Evolutionary conservation across 257 asterid species (phyloP).

Genomic region (Rhazya stricta): DNA sequence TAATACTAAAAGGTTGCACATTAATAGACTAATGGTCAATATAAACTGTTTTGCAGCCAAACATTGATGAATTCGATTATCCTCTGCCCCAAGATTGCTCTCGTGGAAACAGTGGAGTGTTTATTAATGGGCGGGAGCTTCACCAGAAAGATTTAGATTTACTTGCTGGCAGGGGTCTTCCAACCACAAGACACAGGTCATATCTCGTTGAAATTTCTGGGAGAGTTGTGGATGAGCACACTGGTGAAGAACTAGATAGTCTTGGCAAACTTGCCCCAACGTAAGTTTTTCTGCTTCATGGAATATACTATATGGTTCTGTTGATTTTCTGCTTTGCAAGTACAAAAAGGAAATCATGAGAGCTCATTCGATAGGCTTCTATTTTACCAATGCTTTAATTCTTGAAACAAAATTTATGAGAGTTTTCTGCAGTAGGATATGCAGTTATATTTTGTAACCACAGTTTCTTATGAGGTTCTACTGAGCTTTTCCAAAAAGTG

Average conservation of each 20-base stretch:
- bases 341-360: neutral
- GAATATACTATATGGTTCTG: neutral
- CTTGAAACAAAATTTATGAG: neutral
- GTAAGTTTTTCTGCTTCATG: constrained; percentile 40
- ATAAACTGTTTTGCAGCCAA: constrained; percentile 59
- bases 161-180: constrained; percentile 78
- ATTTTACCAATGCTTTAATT: neutral
- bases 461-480: neutral
- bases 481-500: neutral
- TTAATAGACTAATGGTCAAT: neutral
- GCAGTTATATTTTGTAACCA: neutral
- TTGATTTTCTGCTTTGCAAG: neutral
- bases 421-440: neutral
- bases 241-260: constrained; percentile 78
- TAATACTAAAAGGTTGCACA: neutral
- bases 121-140: constrained; percentile 87
- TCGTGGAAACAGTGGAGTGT: constrained; percentile 74
- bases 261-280: constrained; percentile 98
- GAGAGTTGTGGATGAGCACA: constrained; percentile 68
- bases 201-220: constrained; percentile 73
- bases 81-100: constrained; percentile 72
- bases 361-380: neutral
- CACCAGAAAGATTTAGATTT: constrained; percentile 77
- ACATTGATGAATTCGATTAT: constrained; percentile 71
- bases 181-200: constrained; percentile 51